These are phyloP conservation scores for Physaria fendleri DNA, from an alignment of 345 rosid genomes.

Conservation along the genomic window DNA sequence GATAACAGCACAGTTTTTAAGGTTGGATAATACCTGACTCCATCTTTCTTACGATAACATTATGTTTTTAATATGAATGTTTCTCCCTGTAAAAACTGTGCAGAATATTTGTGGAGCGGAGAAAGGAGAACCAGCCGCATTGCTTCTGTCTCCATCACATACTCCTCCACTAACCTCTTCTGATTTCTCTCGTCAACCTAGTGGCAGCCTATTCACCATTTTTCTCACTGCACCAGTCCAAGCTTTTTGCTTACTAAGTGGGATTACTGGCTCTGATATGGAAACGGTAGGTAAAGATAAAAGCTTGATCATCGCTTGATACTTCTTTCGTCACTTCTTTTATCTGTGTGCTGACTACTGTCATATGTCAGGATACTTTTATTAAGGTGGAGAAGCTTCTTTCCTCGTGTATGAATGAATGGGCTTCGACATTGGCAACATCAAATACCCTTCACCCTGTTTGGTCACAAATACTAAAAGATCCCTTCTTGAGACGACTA, in stretches of 20 bases:
- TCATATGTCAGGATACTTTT: slow-evolving; percentile 44
- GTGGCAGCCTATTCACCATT: slow-evolving; percentile 74
- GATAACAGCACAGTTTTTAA: slow-evolving; percentile 61
- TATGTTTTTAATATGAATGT: background rate
- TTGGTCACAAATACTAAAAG: slow-evolving; percentile 81
- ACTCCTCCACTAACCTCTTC: slow-evolving; percentile 38
- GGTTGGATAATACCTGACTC: slow-evolving; percentile 36
- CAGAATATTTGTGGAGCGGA: slow-evolving; percentile 78
- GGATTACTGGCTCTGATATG: slow-evolving; percentile 58
- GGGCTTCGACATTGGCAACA: slow-evolving; percentile 67
- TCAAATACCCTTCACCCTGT: slow-evolving; percentile 74
- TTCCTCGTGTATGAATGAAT: slow-evolving; percentile 61
- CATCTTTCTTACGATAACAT: slow-evolving; percentile 9
- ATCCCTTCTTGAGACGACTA: slow-evolving; percentile 84
- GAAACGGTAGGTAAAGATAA: slow-evolving; percentile 54
- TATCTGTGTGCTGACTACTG: slow-evolving; percentile 8
- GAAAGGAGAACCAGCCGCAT: slow-evolving; percentile 94
- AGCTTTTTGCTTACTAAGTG: slow-evolving; percentile 77
- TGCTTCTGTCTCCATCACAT: slow-evolving; percentile 73
- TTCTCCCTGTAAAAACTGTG: slow-evolving; percentile 1
- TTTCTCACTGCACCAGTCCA: slow-evolving; percentile 86
- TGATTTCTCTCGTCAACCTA: slow-evolving; percentile 61
- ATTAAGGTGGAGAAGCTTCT: slow-evolving; percentile 65
- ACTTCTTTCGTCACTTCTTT: slow-evolving; percentile 2
- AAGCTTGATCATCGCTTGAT: background rate